These are phyloP conservation scores for Pseudozyma pruni DNA, from an alignment of 1,284 basidiomycete species.

Conservation along the genomic window DNA sequence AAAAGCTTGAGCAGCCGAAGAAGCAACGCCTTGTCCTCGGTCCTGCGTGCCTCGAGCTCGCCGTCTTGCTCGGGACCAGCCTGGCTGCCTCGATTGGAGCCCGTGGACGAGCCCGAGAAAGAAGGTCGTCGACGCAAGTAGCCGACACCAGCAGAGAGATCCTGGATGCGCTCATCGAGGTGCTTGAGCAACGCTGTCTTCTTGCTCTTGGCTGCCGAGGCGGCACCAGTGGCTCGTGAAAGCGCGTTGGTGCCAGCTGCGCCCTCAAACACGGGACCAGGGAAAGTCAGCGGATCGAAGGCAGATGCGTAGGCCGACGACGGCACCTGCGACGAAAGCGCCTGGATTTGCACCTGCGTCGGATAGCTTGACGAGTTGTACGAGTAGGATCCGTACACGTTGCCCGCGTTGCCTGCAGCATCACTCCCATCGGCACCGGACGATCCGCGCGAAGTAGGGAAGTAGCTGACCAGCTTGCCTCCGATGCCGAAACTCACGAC, in stretches of 20 bases:
- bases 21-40: conserved; percentile 62
- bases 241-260: conserved; percentile 45
- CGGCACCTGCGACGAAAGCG: conserved; percentile 49
- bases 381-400: conserved; percentile 43
- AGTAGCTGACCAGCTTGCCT: conserved; percentile 62
- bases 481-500: conserved; percentile 63
- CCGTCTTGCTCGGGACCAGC: conserved; percentile 15
- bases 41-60: conserved; percentile 52
- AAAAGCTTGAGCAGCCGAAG: conserved; percentile 58
- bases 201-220: conserved; percentile 50
- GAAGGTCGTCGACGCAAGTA: conserved; percentile 57
- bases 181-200: conserved; percentile 57
- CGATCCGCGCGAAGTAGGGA: conserved; percentile 39
- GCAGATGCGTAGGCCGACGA: conserved; percentile 54
- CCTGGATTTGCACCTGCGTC: conserved; percentile 41
- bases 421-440: conserved; percentile 6
- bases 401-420: conserved; percentile 2
- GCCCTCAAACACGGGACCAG: conserved; percentile 63
- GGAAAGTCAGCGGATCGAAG: conserved; percentile 60
- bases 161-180: conserved; percentile 58
- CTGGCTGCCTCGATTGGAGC: conserved; percentile 5
- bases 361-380: conserved; percentile 41
- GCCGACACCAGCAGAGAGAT: conserved; percentile 57
- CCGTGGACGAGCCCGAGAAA: conserved; percentile 21
- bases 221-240: conserved; percentile 49